These are phyloP conservation scores for Candida sanyaensis DNA, from an alignment of 1,139 yeast species.

Conservation along the genomic window DNA sequence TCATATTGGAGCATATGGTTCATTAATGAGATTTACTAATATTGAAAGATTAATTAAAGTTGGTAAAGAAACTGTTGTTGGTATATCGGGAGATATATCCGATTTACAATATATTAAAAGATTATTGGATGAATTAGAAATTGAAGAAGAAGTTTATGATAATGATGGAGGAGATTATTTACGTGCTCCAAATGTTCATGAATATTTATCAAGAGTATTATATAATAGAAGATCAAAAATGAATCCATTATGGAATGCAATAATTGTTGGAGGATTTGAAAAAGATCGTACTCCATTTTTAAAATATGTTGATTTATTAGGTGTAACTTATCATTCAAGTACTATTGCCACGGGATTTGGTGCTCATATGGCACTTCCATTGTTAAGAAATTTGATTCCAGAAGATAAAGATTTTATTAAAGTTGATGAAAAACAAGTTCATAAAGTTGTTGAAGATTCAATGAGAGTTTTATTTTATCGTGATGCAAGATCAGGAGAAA, in stretches of 20 bases:
- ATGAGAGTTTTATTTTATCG: slow-evolving; percentile 96
- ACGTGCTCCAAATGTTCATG: slow-evolving; percentile 85
- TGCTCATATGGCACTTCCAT: slow-evolving; percentile 89
- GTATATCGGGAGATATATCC: slow-evolving; percentile 92
- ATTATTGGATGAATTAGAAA: slow-evolving; percentile 72
- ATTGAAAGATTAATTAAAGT: slow-evolving; percentile 82
- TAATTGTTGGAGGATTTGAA: slow-evolving; percentile 87
- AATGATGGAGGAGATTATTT: slow-evolving; percentile 71
- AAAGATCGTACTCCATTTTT: slow-evolving; percentile 68
- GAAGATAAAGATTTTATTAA: slow-evolving; percentile 72
- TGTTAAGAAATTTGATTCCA: slow-evolving; percentile 83
- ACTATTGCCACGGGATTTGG: slow-evolving; percentile 97
- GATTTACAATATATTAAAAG: slow-evolving; percentile 87
- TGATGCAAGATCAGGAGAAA: slow-evolving; percentile 92
- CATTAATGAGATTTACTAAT: slow-evolving; percentile 82
- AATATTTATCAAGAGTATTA: slow-evolving; percentile 80
- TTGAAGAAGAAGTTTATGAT: slow-evolving; percentile 75
- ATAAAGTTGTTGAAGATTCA: slow-evolving; percentile 72
- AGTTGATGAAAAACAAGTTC: slow-evolving; percentile 74
- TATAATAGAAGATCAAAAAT: slow-evolving; percentile 88
- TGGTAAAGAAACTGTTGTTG: slow-evolving; percentile 86
- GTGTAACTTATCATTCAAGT: slow-evolving; percentile 88
- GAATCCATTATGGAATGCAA: slow-evolving; percentile 96
- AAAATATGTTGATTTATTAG: slow-evolving; percentile 86
- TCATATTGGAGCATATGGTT: slow-evolving; percentile 90